Base-by-base conservation (phyloP, 768 basidiomycete species). In the Tubosaeta sp. region DNA sequence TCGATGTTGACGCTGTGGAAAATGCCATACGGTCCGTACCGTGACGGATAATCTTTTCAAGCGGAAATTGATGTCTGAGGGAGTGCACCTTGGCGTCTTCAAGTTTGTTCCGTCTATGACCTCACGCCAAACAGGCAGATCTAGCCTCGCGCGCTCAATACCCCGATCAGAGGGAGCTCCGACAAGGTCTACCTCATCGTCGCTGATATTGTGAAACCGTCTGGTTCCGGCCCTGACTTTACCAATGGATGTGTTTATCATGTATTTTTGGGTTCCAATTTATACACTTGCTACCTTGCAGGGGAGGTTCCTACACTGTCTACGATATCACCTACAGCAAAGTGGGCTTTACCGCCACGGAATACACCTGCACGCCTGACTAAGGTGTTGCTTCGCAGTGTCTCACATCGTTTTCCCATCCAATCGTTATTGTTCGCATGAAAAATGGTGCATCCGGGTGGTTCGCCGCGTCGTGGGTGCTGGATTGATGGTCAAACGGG, bases 31-130 rank as follows among this genome's bases (percentile, higher is more conserved):
- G 8, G 54, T 70, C 22, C 64, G 66, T 4, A 73, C 72, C 17
- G 70, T 73, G 6, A 65, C 59, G 19, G 67, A 72, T 61, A 71
- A 66, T 47, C 66, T 71, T 4, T 67, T 56, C 53, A 35, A 34
- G 27, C 65, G 67, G 49, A 63, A 65, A 22, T 37, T 52, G 5
- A 71, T 72, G 47, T 37, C 17, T 12, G 26, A 53, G 2, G 53
- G 62, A 26, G 54, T 62, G 8, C 22, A 22, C 22, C 54, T 73
- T 51, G 67, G 67, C 13, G 57, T 73, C 17, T 70, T 62, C 42
- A n/a, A n/a, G n/a, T 72, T 68, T 57, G 59, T 54, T 34, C 64
- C 66, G 6, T n/a, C 53, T 61, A 57, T 22, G 53, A 52, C 9
- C 41, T 66, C 10, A 58, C 41, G 8, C 46, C 65, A 12, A 62